These are phyloP conservation scores for Xylaria intraflava DNA, from an alignment of 495 filamentous ascomycete genomes.

Conservation along the genomic window DNA sequence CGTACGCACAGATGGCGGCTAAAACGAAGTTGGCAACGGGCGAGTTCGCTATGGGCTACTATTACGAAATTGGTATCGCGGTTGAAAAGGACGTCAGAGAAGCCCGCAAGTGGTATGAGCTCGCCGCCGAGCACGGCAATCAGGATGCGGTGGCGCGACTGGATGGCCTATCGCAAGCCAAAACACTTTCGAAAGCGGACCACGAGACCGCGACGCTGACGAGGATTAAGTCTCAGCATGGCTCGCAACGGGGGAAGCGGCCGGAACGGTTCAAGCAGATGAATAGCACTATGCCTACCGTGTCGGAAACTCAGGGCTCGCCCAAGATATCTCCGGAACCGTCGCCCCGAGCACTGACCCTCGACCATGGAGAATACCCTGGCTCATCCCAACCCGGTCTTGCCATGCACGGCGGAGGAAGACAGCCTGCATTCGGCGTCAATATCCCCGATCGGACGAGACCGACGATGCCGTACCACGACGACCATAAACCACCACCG, in stretches of 20 bases:
- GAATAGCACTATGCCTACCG: constrained; percentile 45
- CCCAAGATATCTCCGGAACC: constrained; percentile 24
- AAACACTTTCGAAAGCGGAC: constrained; percentile 80
- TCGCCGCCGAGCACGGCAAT: constrained; percentile 85
- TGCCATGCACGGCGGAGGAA: constrained; percentile 39
- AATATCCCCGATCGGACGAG: constrained; percentile 38
- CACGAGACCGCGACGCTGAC: constrained; percentile 87
- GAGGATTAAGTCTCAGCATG: constrained; percentile 88
- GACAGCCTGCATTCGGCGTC: constrained; percentile 41
- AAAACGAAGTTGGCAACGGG: constrained; percentile 74
- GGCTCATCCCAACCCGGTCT: constrained; percentile 45
- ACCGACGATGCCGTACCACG: constrained; percentile 61
- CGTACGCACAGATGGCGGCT: constrained; percentile 82
- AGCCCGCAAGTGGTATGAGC: constrained; percentile 83
- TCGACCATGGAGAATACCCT: constrained; percentile 54
- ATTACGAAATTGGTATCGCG: constrained; percentile 91
- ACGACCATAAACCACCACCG: constrained; percentile 47
- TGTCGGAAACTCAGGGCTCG: constrained; percentile 32
- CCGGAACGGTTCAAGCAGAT: constrained; percentile 55
- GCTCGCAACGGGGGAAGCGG: constrained; percentile 68
- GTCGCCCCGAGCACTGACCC: constrained; percentile 32
- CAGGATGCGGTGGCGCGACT: constrained; percentile 78
- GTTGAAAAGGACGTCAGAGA: constrained; percentile 73
- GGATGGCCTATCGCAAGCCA: constrained; percentile 77
- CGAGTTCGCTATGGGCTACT: constrained; percentile 96